Evolutionary conservation across 768 basidiomycete species (phyloP).

Genomic region (Tylopilus subfusipes): DNA sequence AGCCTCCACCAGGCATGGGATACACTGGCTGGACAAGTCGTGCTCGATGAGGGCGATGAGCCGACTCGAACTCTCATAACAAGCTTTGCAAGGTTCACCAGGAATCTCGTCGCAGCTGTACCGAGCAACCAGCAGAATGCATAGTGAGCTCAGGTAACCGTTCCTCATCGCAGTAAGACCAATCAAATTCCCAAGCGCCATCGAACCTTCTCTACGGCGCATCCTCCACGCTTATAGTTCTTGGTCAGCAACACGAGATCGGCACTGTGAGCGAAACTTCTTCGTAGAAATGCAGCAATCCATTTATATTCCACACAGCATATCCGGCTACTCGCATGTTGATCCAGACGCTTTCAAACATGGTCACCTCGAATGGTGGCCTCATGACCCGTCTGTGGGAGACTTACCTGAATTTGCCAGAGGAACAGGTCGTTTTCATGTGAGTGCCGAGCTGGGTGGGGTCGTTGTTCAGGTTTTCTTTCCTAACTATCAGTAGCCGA

Average conservation of each 20-base stretch:
- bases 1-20: conserved; percentile 56
- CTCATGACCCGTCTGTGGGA: conserved; percentile 61
- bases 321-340: conserved; percentile 61
- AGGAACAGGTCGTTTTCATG: conserved; percentile 75
- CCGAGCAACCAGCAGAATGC: conserved; percentile 67
- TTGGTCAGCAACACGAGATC: conserved; percentile 65
- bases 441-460: conserved; percentile 35
- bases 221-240: conserved; percentile 74
- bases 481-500: conserved; percentile 39
- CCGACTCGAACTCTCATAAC: conserved; percentile 41
- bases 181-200: conserved; percentile 44
- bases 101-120: conserved; percentile 79
- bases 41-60: conserved; percentile 30
- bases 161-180: not conserved
- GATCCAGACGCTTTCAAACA: conserved; percentile 78
- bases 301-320: conserved; percentile 39
- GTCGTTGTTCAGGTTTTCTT: not conserved
- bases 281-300: not conserved
- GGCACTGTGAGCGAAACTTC: conserved; percentile 43
- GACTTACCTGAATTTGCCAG: conserved; percentile 60
- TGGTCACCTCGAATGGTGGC: conserved; percentile 68
- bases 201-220: conserved; percentile 66
- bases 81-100: conserved; percentile 71
- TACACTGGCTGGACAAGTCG: conserved; percentile 31
- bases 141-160: conserved; percentile 50